These are phyloP conservation scores for Alternaria metachromatica DNA, from an alignment of 2,329 filamentous ascomycete species.

Conservation along the genomic window DNA sequence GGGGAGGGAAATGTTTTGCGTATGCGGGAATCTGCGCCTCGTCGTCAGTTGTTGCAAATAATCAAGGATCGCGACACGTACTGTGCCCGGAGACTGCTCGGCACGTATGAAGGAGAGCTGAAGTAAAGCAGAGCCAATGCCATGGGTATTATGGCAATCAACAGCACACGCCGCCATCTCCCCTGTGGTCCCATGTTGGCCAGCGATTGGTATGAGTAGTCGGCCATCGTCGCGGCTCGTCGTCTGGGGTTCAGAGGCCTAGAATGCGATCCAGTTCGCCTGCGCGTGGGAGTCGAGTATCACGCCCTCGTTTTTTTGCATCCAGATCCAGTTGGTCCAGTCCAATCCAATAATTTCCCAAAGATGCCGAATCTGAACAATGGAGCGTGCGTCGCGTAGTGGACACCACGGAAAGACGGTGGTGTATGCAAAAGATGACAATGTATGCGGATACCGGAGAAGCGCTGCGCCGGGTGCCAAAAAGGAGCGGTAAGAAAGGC, in stretches of 20 bases:
- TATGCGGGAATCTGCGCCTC: constrained; percentile 28
- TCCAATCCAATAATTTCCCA: not conserved
- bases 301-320: not conserved
- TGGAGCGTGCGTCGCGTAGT: not conserved
- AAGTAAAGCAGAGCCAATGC: constrained; percentile 39
- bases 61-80: constrained; percentile 16
- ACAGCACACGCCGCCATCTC: constrained; percentile 43
- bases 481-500: not conserved
- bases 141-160: constrained; percentile 42
- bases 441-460: not conserved
- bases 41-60: not conserved
- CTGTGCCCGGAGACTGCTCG: constrained; percentile 27
- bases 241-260: not conserved
- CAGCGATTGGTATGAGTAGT: constrained; percentile 41
- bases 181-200: constrained; percentile 44
- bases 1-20: constrained; percentile 35
- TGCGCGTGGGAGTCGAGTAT: not conserved
- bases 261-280: not conserved
- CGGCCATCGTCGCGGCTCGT: constrained; percentile 20
- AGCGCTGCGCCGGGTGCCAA: not conserved
- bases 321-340: not conserved
- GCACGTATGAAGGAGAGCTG: constrained; percentile 34
- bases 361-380: not conserved
- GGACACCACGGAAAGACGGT: not conserved
- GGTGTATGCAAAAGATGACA: not conserved